A percentile compares a stretch with the other conserved stretches of the same genome.
These are phyloP conservation scores for Monilinia aucupariae DNA, from an alignment of 2,329 filamentous ascomycete genomes.

Conservation along the genomic window DNA sequence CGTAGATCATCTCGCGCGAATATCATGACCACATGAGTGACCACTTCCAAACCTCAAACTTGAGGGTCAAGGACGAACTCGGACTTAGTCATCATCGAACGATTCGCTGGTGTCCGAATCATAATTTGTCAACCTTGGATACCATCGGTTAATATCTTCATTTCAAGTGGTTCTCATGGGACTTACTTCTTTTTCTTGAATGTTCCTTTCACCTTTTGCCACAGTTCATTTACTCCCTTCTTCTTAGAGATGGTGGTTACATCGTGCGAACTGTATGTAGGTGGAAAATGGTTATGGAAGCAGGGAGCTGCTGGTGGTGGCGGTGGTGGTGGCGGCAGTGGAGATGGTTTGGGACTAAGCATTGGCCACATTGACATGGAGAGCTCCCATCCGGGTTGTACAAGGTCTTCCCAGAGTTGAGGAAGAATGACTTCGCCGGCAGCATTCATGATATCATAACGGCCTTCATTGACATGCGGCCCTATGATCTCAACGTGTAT, in stretches of 20 bases:
- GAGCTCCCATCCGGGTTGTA: slow-evolving; percentile 70
- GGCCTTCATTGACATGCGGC: slow-evolving; percentile 68
- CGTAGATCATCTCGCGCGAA: not conserved
- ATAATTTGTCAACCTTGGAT: not conserved
- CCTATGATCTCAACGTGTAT: slow-evolving; percentile 71
- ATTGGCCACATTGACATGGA: slow-evolving; percentile 65
- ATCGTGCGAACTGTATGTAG: not conserved
- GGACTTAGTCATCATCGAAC: not conserved
- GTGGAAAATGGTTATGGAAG: not conserved
- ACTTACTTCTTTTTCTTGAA: slow-evolving; percentile 3
- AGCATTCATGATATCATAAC: slow-evolving; percentile 75
- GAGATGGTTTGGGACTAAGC: slow-evolving; percentile 59
- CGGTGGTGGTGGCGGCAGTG: slow-evolving; percentile 37
- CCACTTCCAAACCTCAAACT: no score
- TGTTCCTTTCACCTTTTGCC: not conserved
- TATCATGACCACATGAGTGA: not conserved
- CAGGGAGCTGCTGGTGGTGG: not conserved
- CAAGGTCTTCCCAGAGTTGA: slow-evolving; percentile 72
- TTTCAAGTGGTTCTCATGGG: not conserved
- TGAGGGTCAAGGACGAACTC: not conserved
- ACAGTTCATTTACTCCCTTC: not conserved
- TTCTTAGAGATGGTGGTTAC: not conserved
- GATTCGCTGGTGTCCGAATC: not conserved
- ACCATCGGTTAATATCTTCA: not conserved
- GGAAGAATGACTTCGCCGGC: slow-evolving; percentile 79